These are phyloP conservation scores for Monosporascus sp. DNA, from an alignment of 2,329 filamentous ascomycete genomes.

Conservation along the genomic window DNA sequence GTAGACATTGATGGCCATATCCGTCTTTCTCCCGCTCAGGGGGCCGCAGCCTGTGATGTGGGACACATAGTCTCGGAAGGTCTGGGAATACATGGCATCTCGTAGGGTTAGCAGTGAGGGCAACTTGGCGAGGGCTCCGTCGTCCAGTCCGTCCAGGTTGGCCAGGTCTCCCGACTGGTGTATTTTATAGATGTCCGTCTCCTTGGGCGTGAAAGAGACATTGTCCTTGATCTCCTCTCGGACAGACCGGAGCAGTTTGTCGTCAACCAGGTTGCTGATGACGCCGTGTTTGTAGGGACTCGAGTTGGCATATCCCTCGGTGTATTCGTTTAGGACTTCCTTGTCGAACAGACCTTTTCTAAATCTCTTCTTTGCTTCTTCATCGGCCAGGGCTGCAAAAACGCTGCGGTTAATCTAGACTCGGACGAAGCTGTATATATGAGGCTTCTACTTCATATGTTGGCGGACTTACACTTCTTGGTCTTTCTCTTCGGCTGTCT, in stretches of 20 bases:
- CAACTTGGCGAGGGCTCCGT: slow-evolving; percentile 76
- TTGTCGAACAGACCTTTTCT: slow-evolving; percentile 61
- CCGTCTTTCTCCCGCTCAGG: slow-evolving; percentile 87
- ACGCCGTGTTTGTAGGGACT: slow-evolving; percentile 87
- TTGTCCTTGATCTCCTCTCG: slow-evolving; percentile 85
- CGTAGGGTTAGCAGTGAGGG: slow-evolving; percentile 88
- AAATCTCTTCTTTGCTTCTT: slow-evolving; percentile 55
- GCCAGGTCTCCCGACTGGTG: slow-evolving; percentile 97
- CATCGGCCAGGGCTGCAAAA: slow-evolving; percentile 38
- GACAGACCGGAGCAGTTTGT: slow-evolving; percentile 76
- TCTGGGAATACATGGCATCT: slow-evolving; percentile 86
- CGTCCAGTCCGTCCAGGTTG: slow-evolving; percentile 89
- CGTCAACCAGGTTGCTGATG: slow-evolving; percentile 74
- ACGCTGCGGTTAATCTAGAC: slow-evolving; percentile 4
- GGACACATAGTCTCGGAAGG: slow-evolving; percentile 85
- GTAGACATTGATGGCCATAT: slow-evolving; percentile 99
- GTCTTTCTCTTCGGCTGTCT: slow-evolving; percentile 48
- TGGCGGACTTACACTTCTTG: slow-evolving; percentile 31
- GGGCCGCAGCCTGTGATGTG: slow-evolving; percentile 80
- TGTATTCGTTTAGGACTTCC: slow-evolving; percentile 53
- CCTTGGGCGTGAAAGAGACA: slow-evolving; percentile 94
- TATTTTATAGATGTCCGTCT: slow-evolving; percentile 99
- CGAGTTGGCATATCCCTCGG: slow-evolving; percentile 57
- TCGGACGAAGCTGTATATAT: neutral
- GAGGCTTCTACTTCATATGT: neutral